Percentiles rank a stretch among this genome's conserved stretches.
phyloP scores from a whole-genome alignment of 2,329 filamentous ascomycete species.

The Didymella glomerata region DNA sequence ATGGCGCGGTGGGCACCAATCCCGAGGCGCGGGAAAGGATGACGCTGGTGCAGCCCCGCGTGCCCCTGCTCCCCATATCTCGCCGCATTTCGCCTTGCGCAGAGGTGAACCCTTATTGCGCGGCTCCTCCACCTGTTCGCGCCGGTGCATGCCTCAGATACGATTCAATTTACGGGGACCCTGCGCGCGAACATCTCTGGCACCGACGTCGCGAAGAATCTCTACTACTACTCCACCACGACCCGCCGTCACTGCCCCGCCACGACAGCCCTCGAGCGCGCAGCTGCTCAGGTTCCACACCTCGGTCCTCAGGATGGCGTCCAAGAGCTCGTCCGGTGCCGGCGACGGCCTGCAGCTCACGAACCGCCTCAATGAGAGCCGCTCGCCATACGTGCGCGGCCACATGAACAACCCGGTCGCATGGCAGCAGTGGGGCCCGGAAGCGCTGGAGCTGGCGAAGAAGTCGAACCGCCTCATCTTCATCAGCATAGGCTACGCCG shows the following conservation, averaged over 20 bases:
- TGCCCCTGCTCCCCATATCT: constrained; percentile 19
- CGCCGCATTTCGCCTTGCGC: constrained; percentile 19
- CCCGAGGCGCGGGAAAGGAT: constrained; percentile 11
- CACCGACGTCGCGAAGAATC: no score
- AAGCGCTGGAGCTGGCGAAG: constrained; percentile 78
- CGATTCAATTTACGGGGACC: constrained; percentile 41
- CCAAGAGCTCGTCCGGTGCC: constrained; percentile 30
- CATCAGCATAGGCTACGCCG: constrained; percentile 91
- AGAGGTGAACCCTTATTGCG: constrained; percentile 7
- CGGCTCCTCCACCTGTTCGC: constrained; percentile 15
- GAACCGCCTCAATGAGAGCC: constrained; percentile 68
- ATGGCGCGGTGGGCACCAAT: constrained; percentile 13
- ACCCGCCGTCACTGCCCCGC: constrained; percentile 18
- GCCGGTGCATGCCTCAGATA: constrained; percentile 41
- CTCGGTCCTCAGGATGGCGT: constrained; percentile 43
- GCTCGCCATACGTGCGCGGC: constrained; percentile 74
- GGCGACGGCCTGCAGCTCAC: constrained; percentile 52
- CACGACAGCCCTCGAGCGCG: constrained; percentile 26
- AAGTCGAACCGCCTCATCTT: constrained; percentile 89
- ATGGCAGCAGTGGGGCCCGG: constrained; percentile 88
- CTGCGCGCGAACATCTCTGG: constrained; percentile 26
- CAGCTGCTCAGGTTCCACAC: constrained; percentile 39
- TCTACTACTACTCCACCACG: constrained; percentile 3
- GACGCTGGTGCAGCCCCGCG: constrained; percentile 14
- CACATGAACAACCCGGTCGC: constrained; percentile 84